Evolutionary conservation across 305 asterid species (phyloP).

Genomic region (Fraxinus sp.): DNA sequence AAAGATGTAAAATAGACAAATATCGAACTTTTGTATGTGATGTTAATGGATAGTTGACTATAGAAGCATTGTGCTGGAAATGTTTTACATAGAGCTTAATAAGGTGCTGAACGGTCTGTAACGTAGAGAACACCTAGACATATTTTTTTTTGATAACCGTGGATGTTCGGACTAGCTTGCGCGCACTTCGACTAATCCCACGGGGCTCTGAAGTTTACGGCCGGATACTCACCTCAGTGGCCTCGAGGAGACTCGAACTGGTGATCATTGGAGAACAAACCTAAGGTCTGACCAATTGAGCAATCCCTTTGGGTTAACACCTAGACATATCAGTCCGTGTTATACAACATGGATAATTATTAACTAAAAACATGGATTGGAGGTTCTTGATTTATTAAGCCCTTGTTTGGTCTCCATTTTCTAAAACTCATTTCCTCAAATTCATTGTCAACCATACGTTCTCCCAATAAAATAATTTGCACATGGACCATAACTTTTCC

Average conservation of each 20-base stretch:
- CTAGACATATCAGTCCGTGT: not conserved
- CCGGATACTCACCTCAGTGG: too few relatives aligned
- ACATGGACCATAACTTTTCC: not conserved
- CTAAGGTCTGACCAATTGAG: too few relatives aligned
- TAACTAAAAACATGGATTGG: not conserved
- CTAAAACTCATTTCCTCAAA: not conserved
- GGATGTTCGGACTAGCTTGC: too few relatives aligned
- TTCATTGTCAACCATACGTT: not conserved
- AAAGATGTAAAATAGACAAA: conserved; percentile 8
- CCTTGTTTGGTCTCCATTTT: not conserved
- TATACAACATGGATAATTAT: not conserved
- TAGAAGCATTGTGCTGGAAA: not conserved
- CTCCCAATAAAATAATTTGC: not conserved
- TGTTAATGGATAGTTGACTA: not conserved
- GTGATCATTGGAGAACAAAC: too few relatives aligned
- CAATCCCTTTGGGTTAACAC: too few relatives aligned
- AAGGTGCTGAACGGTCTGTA: not conserved
- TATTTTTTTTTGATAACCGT: too few relatives aligned
- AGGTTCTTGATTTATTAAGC: not conserved
- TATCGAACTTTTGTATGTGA: not conserved
- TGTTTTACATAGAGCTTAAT: not conserved
- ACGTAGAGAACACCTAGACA: not conserved
- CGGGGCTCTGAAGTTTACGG: too few relatives aligned
- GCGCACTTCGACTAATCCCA: too few relatives aligned
- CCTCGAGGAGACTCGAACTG: too few relatives aligned